phyloP scores from a whole-genome alignment of 2,329 filamentous ascomycete species.

The Lithohypha guttulata region DNA sequence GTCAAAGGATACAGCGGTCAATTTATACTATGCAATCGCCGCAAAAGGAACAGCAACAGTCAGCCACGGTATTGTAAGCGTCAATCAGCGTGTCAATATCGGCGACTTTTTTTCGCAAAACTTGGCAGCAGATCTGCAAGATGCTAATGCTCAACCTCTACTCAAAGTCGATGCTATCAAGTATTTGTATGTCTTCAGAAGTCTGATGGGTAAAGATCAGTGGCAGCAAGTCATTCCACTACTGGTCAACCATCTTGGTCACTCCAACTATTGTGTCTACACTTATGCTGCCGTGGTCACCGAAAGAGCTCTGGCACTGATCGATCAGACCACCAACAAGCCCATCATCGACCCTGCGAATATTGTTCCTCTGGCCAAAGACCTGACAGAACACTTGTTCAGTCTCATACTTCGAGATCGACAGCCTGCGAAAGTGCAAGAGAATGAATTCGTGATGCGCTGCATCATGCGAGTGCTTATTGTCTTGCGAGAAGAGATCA shows the following conservation, averaged over 20 bases:
- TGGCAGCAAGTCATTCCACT: conserved; percentile 85
- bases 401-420: conserved; percentile 76
- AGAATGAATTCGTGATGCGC: conserved; percentile 98
- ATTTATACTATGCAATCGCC: conserved; percentile 87
- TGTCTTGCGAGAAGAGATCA: conserved; percentile 74
- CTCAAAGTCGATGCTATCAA: conserved; percentile 97
- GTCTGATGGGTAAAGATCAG: conserved; percentile 80
- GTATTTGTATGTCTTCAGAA: conserved; percentile 93
- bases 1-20: conserved; percentile 95
- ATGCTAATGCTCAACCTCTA: conserved; percentile 64
- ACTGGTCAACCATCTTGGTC: conserved; percentile 81
- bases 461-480: conserved; percentile 97
- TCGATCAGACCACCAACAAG: conserved; percentile 56
- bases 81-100: conserved; percentile 78
- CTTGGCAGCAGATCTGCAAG: conserved; percentile 76
- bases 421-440: conserved; percentile 84
- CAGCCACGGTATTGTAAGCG: conserved; percentile 78
- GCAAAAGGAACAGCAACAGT: conserved; percentile 82
- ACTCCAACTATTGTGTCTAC: conserved; percentile 89
- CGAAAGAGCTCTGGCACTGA: conserved; percentile 81
- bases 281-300: conserved; percentile 94
- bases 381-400: conserved; percentile 82
- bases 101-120: conserved; percentile 92
- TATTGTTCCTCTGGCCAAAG: conserved; percentile 71
- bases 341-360: conserved; percentile 70